Evolutionary conservation across 2,329 filamentous ascomycete genomes (phyloP).

Genomic region (Paecilomyces sp.): DNA sequence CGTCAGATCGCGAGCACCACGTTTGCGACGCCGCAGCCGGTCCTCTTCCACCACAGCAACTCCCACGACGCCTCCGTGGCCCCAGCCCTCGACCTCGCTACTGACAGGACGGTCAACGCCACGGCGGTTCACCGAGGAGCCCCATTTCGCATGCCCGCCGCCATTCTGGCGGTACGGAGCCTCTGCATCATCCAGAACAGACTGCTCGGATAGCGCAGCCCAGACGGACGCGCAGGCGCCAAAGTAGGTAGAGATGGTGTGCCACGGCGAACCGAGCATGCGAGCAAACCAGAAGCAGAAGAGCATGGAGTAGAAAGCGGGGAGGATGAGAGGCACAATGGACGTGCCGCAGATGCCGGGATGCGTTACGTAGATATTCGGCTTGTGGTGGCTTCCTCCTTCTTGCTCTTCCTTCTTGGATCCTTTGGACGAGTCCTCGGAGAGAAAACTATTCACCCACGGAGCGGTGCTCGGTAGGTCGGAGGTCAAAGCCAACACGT

Average conservation of each 20-base stretch:
- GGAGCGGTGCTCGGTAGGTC: conserved; percentile 57
- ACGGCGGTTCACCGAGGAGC: conserved; percentile 57
- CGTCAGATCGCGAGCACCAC: conserved; percentile 52
- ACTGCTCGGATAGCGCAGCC: conserved; percentile 62
- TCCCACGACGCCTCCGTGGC: conserved; percentile 49
- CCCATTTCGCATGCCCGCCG: conserved; percentile 68
- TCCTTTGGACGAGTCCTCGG: conserved; percentile 8
- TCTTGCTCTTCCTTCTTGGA: conserved; percentile 7
- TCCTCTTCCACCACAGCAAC: conserved; percentile 46
- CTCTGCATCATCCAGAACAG: conserved; percentile 29
- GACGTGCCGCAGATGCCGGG: conserved; percentile 80
- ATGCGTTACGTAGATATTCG: conserved; percentile 71
- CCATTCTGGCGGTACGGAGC: conserved; percentile 49
- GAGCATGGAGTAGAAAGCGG: conserved; percentile 65
- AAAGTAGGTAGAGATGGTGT: conserved; percentile 66
- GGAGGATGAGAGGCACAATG: conserved; percentile 65
- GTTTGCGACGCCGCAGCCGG: conserved; percentile 50
- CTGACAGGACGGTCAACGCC: conserved; percentile 59
- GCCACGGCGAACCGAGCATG: conserved; percentile 81
- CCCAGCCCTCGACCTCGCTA: conserved; percentile 85
- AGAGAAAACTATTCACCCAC: conserved; percentile 53
- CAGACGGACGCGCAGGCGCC: conserved; percentile 72
- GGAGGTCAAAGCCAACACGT: conserved; percentile 70
- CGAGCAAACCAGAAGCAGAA: conserved; percentile 64
- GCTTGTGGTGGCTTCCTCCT: conserved; percentile 28